Evolutionary conservation across 1,284 basidiomycete species (phyloP).

Genomic region (Neolentinus lepideus): DNA sequence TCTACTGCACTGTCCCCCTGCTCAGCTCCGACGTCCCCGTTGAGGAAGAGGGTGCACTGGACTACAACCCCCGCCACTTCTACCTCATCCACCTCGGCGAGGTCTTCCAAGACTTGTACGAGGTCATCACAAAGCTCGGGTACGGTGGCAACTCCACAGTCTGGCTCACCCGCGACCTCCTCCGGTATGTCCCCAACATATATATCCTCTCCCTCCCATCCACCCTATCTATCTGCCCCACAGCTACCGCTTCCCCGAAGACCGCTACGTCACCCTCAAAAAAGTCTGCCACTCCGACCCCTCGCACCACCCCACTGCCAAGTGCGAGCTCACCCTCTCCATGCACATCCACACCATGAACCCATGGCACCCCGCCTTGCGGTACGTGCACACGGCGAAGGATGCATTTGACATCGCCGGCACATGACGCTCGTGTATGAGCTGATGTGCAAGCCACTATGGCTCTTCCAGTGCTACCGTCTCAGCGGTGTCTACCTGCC

Average conservation of each 20-base stretch:
- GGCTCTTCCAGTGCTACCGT: no score
- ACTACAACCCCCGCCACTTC: no score
- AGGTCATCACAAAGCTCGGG: no score
- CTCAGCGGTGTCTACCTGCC: not conserved
- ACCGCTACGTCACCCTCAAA: not conserved
- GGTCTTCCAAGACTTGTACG: no score
- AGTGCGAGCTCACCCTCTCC: no score
- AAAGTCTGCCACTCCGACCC: not conserved
- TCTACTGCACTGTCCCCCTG: no score
- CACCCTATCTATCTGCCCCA: not conserved
- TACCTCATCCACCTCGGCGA: no score
- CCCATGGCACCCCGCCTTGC: not conserved
- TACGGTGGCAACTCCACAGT: no score
- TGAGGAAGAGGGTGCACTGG: no score
- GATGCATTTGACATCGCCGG: not conserved
- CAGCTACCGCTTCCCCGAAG: not conserved
- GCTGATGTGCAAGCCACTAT: no score
- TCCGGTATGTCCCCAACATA: not conserved
- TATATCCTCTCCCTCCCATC: not conserved
- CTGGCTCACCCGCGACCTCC: conserved; percentile 6
- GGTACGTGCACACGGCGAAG: not conserved
- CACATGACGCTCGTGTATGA: no score
- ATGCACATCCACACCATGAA: not conserved
- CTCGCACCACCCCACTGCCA: not conserved
- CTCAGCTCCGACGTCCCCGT: no score